These are phyloP conservation scores for Echinosophora koreensis DNA, from an alignment of 306 rosid genomes.

Conservation along the genomic window DNA sequence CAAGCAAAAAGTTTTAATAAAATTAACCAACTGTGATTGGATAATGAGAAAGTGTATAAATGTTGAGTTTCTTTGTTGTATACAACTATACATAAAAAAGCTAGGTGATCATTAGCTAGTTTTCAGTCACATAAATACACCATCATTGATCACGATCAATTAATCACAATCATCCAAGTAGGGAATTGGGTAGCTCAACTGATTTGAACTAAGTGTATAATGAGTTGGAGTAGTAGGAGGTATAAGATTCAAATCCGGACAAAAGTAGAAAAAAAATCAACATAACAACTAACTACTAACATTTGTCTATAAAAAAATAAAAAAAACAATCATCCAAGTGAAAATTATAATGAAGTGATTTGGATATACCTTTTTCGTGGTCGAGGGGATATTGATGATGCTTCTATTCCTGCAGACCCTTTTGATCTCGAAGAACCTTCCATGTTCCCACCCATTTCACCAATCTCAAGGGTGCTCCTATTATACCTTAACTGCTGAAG, in stretches of 20 bases:
- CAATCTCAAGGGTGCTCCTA: not conserved
- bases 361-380: constrained; percentile 57
- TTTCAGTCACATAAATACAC: not conserved
- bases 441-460: constrained; percentile 36
- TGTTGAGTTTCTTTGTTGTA: too few species aligned
- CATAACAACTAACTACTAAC: too few species aligned
- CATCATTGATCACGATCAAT: not conserved
- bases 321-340: not conserved
- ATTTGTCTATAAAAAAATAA: too few species aligned
- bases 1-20: too few species aligned
- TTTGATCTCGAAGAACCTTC: constrained; percentile 43
- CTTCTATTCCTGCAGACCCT: constrained; percentile 39
- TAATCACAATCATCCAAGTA: not conserved
- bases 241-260: too few species aligned
- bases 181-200: too few species aligned
- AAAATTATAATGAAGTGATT: not conserved
- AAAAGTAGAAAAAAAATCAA: too few species aligned
- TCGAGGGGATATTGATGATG: constrained; percentile 53
- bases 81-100: not conserved
- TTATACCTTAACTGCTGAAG: constrained; percentile 16
- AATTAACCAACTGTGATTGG: too few species aligned
- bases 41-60: too few species aligned
- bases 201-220: too few species aligned
- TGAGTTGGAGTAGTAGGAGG: too few species aligned
- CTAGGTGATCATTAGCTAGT: not conserved